phyloP scores from a whole-genome alignment of 768 basidiomycete genomes.

The Leccinum broughii region DNA sequence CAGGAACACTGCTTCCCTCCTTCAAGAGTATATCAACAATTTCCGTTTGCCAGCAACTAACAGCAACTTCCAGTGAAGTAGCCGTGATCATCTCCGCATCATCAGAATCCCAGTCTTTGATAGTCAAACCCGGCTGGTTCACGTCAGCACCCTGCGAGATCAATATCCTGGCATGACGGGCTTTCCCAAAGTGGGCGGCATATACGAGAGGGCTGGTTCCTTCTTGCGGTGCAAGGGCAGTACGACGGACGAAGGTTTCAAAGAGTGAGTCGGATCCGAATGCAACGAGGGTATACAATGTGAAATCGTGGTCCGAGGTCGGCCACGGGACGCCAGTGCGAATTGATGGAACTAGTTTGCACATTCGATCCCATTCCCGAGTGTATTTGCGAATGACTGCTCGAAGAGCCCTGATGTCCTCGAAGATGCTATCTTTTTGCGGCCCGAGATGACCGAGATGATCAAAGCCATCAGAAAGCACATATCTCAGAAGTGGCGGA shows the following conservation, averaged over 20 bases:
- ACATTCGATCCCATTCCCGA: conserved; percentile 4
- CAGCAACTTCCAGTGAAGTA: background rate
- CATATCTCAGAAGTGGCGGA: conserved; percentile 10
- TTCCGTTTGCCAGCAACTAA: background rate
- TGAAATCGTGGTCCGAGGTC: conserved; percentile 1
- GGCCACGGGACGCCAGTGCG: conserved; percentile 6
- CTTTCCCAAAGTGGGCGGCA: background rate
- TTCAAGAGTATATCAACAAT: conserved; percentile 2
- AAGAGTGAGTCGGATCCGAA: conserved; percentile 3
- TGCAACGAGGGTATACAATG: conserved; percentile 6
- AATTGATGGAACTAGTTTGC: background rate
- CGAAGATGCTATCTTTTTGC: background rate
- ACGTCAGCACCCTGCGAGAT: background rate
- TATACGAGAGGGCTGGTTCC: conserved; percentile 12
- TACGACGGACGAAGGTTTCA: background rate
- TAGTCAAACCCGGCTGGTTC: background rate
- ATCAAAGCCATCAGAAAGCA: conserved; percentile 11
- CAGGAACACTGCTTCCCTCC: background rate
- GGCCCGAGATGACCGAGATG: conserved; percentile 6
- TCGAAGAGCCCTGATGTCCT: conserved; percentile 5
- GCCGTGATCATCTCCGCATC: background rate
- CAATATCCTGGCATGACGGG: background rate
- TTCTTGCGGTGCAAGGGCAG: background rate
- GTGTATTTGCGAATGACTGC: background rate
- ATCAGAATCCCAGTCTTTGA: background rate